Conservation (phyloP, 2,329 filamentous ascomycete genomes). For the Dactylonectria macrodidyma region DNA sequence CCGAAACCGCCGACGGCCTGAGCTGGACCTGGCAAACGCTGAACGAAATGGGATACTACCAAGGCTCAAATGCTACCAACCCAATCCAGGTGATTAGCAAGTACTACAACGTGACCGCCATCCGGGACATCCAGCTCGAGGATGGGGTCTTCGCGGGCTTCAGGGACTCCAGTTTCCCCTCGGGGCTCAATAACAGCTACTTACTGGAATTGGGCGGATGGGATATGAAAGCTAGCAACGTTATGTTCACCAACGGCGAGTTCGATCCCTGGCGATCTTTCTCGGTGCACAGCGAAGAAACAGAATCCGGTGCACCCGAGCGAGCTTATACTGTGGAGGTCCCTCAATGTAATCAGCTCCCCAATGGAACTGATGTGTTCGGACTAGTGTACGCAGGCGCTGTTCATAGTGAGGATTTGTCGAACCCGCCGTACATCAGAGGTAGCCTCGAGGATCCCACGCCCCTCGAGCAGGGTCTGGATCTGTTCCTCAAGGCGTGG, state of each 20-base stretch:
- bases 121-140: conserved; percentile 15
- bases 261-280: conserved; percentile 49
- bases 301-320: conserved; percentile 2
- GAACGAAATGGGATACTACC: conserved; percentile 32
- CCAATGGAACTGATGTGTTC: conserved; percentile 29
- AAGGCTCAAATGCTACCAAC: conserved; percentile 31
- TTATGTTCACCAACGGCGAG: conserved; percentile 50
- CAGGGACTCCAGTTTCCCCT: conserved; percentile 18
- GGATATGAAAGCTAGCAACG: conserved; percentile 43
- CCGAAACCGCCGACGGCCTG: conserved; percentile 46
- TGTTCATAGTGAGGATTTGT: conserved; percentile 31
- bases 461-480: conserved; percentile 30
- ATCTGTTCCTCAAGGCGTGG: conserved; percentile 36
- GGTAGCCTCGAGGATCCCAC: conserved; percentile 12
- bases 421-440: neutral
- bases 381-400: conserved; percentile 29
- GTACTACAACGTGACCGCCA: conserved; percentile 18
- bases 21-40: conserved; percentile 38
- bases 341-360: conserved; percentile 27
- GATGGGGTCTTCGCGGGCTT: conserved; percentile 9
- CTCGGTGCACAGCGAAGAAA: conserved; percentile 32
- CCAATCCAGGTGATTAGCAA: conserved; percentile 19
- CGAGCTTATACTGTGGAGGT: conserved; percentile 17
- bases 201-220: conserved; percentile 52
- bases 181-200: conserved; percentile 52